Base-by-base conservation (phyloP, 345 rosid genomes). In the Aquilaria yunnanensis region DNA sequence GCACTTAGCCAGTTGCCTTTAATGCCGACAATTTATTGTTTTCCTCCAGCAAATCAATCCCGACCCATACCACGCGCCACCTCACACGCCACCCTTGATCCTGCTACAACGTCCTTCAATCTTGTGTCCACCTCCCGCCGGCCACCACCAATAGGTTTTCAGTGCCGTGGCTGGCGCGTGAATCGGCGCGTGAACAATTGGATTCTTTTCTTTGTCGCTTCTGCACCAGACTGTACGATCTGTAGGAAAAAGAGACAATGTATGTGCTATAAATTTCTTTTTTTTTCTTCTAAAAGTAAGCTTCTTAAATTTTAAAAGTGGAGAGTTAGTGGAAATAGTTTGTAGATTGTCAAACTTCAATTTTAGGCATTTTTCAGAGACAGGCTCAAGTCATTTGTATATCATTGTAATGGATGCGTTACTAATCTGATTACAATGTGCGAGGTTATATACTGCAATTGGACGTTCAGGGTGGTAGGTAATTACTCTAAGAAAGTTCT, bases 11-110 rank as follows among this genome's bases (percentile, higher is more conserved):
- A 70, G 68, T 66, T 66, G 74, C 74, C 61, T 63, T 69, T 55
- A 71, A 71, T 71, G 77, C 76, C 77, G 72, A 66, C 75, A 71
- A 59, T 65, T 62, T 61, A 56, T 61, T 71, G 65, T 49, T 70
- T 60, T 56, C 62, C 67, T 69, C 77, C 77, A 64, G 61, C 60
- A 48, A 11, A 34, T 47, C 29, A 6, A 9, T 31, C 5, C 50
- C 52, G 50, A 33, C 56, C 56, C 10, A 8, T 31, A 2, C 31
- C 11, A 62, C 61, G 31, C 11, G 52, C 51, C 6, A 33, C 3
- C n/a, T 14, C 48, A 70, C 75, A 63, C 69, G 70, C 69, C 10
- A 14, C 57, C 56, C 3, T 11, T 43, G 54, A 12, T 33, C 51
- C 55, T 31, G 32, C 50, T 12, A 52, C 16, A 52, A 11, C 5